These are phyloP conservation scores for Capsicum chinense DNA, from an alignment of 257 asterid genomes.

Conservation along the genomic window DNA sequence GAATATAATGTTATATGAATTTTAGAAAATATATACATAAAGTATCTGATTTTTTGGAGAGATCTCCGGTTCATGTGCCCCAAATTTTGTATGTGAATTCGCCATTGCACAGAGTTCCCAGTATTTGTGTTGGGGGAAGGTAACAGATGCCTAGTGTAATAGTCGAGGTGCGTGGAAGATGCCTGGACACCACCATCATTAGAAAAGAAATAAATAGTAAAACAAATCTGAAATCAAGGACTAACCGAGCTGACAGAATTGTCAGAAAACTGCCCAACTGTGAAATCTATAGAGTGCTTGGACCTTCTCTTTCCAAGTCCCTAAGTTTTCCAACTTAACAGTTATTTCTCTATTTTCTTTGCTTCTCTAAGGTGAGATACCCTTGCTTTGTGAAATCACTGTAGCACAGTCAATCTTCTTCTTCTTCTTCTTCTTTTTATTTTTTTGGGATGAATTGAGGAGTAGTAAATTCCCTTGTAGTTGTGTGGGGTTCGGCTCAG, in stretches of 20 bases:
- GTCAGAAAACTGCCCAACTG: not conserved
- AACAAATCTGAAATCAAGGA: slow-evolving; percentile 2
- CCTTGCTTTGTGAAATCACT: slow-evolving; percentile 3
- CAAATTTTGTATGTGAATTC: too few species aligned
- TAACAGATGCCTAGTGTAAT: not conserved
- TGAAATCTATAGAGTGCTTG: not conserved
- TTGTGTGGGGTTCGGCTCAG: too few species aligned
- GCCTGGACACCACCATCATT: not conserved
- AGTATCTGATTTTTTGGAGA: too few species aligned
- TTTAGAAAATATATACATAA: too few species aligned
- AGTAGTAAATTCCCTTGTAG: too few species aligned
- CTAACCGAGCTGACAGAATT: not conserved
- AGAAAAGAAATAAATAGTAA: not conserved
- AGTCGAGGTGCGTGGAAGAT: not conserved
- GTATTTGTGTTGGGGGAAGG: not conserved
- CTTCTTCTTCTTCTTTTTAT: too few species aligned
- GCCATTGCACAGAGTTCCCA: not conserved
- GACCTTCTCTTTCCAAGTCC: slow-evolving; percentile 18
- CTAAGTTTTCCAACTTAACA: slow-evolving; percentile 5
- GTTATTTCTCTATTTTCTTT: slow-evolving; percentile 21
- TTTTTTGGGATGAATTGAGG: too few species aligned
- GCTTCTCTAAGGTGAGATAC: slow-evolving; percentile 8
- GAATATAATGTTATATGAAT: too few species aligned
- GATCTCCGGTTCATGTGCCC: too few species aligned
- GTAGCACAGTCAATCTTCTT: not conserved